Percentiles rank a stretch among this genome's conserved stretches.
These are phyloP conservation scores for Chrysoporthe cubensis DNA, from an alignment of 2,329 filamentous ascomycete genomes.

Conservation along the genomic window DNA sequence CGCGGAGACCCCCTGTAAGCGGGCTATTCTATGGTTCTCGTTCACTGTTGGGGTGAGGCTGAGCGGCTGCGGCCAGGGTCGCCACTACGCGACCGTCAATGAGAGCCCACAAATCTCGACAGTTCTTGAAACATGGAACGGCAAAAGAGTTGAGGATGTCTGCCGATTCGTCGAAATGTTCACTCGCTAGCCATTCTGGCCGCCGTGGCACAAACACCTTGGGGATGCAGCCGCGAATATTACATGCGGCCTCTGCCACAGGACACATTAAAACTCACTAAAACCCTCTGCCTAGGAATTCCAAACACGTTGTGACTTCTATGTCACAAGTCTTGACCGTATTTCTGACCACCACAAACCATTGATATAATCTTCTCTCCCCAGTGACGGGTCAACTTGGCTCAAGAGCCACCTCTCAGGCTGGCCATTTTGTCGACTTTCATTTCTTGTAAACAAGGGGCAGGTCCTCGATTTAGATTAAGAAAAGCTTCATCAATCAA, in stretches of 20 bases:
- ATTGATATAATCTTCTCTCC: not conserved
- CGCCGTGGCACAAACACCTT: not conserved
- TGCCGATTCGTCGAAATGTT: not conserved
- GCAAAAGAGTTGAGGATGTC: not conserved
- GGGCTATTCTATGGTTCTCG: not conserved
- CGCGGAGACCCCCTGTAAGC: not conserved
- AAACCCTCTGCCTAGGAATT: not conserved
- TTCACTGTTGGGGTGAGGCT: not conserved
- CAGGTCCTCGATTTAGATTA: not conserved
- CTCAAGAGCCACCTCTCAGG: not conserved
- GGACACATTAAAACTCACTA: conserved; percentile 1
- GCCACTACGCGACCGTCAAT: not conserved
- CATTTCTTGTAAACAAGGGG: not conserved
- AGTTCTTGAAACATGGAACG: not conserved
- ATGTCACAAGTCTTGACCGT: not conserved
- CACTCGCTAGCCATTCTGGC: not conserved
- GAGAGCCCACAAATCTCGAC: conserved; percentile 3
- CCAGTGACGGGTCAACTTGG: not conserved
- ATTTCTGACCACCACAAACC: not conserved
- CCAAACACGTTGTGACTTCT: not conserved
- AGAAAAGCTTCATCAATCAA: not conserved
- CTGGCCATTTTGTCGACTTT: not conserved
- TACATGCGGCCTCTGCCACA: not conserved
- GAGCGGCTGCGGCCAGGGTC: conserved; percentile 7
- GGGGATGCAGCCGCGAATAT: not conserved